Evolutionary conservation across 305 asterid species (phyloP).

Genomic region (Coffea humblotiana): DNA sequence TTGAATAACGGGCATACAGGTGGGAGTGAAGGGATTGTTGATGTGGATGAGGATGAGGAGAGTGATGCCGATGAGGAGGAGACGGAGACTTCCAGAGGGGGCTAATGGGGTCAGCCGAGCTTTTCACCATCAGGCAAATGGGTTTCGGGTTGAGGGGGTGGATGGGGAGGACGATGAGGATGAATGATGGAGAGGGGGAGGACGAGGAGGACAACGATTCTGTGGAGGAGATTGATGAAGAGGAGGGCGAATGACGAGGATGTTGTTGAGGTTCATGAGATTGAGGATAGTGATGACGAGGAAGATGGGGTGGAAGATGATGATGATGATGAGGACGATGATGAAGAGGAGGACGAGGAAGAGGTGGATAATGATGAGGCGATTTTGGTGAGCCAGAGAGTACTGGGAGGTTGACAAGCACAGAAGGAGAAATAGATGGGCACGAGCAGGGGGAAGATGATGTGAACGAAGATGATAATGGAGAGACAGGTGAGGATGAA

Average conservation of each 20-base stretch:
- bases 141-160: constrained; percentile 49
- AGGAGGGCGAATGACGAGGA: constrained; percentile 49
- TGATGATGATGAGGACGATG: constrained; percentile 52
- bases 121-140: constrained; percentile 52
- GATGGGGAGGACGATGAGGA: constrained; percentile 44
- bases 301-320: constrained; percentile 64
- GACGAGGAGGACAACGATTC: constrained; percentile 40
- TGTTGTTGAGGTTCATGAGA: constrained; percentile 63
- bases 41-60: constrained; percentile 90
- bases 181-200: constrained; percentile 37
- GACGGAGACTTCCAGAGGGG: constrained; percentile 57
- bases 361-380: constrained; percentile 70
- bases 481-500: constrained; percentile 86
- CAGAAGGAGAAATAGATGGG: constrained; percentile 89
- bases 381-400: constrained; percentile 54
- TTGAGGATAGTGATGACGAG: constrained; percentile 61
- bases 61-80: constrained; percentile 92
- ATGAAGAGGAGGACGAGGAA: constrained; percentile 68
- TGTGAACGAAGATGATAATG: constrained; percentile 76
- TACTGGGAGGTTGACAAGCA: constrained; percentile 55
- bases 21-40: constrained; percentile 70
- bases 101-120: constrained; percentile 33
- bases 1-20: constrained; percentile 49
- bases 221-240: constrained; percentile 44
- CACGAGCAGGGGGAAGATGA: constrained; percentile 93